Evolutionary conservation across 2,329 filamentous ascomycete genomes (phyloP), one percentile per base, ranked within the genome.

Genomic region (Colletotrichum gloeosporioides): DNA sequence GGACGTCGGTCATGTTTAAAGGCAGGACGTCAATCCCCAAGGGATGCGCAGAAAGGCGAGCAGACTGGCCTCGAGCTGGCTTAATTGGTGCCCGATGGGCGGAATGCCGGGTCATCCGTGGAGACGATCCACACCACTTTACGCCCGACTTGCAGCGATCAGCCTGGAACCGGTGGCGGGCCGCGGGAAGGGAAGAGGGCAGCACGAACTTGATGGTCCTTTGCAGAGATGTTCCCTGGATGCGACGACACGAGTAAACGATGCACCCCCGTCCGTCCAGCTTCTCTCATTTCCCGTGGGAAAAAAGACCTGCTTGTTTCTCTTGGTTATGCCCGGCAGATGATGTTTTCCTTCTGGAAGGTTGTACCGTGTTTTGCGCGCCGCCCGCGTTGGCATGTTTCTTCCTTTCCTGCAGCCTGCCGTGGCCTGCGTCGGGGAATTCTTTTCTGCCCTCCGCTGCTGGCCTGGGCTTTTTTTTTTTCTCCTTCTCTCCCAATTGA

Each of bases 141-240:
- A 44, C 57, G 73, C 73, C 73, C 64, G 73, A 76, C 73, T 73
- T 73, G 65, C 73, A 76, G 57, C 73, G 73, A 76, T 76, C 70
- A 71, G 69, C 73, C 73, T 76, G 73, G 73, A 27, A 68, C 39
- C 27, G 53, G 53, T 66, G 68, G 69, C 69, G 70, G 63, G 62
- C 59, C 63, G 27, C 31, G 25, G 62, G 34, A 32, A 25, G 31
- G 25, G n/a, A 57, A 34, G n/a, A 16, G 39, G 39, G 39, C 70
- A 62, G 34, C 32, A 31, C 34, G 29, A 32, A 32, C 31, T 63
- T 36, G 44, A 53, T 22, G 44, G 44, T 27, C 22, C 53, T 68
- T 59, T 57, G 44, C 65, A 68, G 4, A 57, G 49, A 57, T 68
- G 29, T 68, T 68, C 65, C 67, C 34, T 62, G 53, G 44, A 53